Evolutionary conservation across 2,329 filamentous ascomycete genomes (phyloP).

Genomic region (Colletotrichum costaricense): DNA sequence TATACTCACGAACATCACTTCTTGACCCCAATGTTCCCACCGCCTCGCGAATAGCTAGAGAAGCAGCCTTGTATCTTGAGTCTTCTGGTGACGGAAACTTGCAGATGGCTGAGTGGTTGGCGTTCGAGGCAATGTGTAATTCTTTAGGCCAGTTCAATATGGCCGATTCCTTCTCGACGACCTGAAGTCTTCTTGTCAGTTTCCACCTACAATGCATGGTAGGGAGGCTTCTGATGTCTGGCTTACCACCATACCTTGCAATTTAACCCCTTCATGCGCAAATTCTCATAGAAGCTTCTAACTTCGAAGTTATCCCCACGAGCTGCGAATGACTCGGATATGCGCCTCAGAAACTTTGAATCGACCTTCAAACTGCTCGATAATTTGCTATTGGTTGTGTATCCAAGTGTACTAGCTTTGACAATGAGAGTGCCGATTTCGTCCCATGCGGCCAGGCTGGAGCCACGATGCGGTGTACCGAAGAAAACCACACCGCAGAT

Average conservation of each 20-base stretch:
- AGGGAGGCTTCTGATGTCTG: accelerated
- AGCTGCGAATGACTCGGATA: neutral
- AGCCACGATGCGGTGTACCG: neutral
- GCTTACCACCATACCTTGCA: neutral
- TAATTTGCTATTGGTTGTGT: neutral
- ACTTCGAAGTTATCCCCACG: neutral
- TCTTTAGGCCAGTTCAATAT: neutral
- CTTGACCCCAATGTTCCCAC: no score
- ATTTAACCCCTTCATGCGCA: accelerated
- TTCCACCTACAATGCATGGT: accelerated
- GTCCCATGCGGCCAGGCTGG: neutral
- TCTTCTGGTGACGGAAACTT: neutral
- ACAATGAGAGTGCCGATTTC: neutral
- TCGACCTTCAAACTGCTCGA: accelerated
- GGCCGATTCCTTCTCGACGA: neutral
- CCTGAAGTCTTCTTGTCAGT: neutral
- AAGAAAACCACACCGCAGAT: neutral
- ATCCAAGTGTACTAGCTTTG: neutral
- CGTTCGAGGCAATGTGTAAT: neutral
- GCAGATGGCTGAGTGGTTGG: neutral
- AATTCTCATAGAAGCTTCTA: neutral
- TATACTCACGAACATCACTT: neutral
- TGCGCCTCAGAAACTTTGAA: accelerated
- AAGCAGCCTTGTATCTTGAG: neutral
- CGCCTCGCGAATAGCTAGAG: no score